Evolutionary conservation across 108 stramenopile genomes (phyloP), one percentile per base, ranked within the genome.

Genomic region (Cyclotella sp.): DNA sequence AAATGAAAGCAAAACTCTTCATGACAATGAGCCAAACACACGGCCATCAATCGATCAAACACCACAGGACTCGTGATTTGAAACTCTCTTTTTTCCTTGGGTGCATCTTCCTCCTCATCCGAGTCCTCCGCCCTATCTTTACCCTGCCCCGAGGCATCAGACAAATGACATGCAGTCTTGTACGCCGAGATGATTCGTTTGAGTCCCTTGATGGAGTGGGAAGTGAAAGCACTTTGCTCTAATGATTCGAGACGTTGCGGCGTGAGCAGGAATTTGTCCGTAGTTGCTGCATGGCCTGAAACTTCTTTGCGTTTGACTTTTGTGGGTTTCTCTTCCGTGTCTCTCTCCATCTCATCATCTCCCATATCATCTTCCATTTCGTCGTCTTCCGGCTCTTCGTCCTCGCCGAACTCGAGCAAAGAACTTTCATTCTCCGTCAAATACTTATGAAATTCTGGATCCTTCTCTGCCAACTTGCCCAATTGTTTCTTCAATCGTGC

Each of bases 361-460:
- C 19, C 19, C 14, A 28, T 64, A 21, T 71, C 80, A 7, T 86
- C 83, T 14, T 63, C 78, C 13, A 68, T 75, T 12, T 77, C 77
- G 19, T 77, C 78, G 0, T 90, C 85, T 13, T 84, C 88, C 10
- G 86, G 87, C 16, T 86, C 81, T 10, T 78, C 77, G 29, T 87
- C 87, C 12, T 89, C 54, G 19, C 82, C 90, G 72, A 89, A 94
- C 22, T 94, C 85, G 19, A 97, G 76, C 42, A 97, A 63, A 21
- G 82, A 72, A 40, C 87, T 83, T 65, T 95, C 91, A 75, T 97
- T 95, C 62, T 95, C 89, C 76, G 89, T 70, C 46, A 97, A 74
- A 76, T 92, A 94, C 55, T 92, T 78, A 75, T 94, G 91, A 75
- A 97, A 97, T 49, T 97, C 96, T 18, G 96, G 96, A 79, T 97